A percentile compares a stretch with the other conserved stretches of the same genome.
phyloP scores from a whole-genome alignment of 129 eudicot genomes.

The Logfia minima region DNA sequence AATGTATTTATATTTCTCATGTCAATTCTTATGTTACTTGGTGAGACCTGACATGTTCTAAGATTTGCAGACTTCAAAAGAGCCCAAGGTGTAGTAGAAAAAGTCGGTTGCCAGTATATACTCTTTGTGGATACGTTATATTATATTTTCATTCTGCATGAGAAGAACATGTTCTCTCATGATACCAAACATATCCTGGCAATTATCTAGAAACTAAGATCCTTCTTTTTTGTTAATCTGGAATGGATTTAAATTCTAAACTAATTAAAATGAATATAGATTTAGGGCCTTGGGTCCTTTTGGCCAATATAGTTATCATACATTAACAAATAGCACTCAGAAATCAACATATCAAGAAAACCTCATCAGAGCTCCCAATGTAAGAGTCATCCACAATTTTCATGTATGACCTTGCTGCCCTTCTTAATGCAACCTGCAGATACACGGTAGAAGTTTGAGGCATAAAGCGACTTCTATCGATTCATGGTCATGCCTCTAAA shows the following conservation, averaged over 20 bases:
- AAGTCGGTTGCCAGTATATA: not conserved
- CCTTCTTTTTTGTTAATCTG: not conserved
- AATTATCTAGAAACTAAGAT: not conserved
- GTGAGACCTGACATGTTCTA: not conserved
- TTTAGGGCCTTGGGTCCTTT: constrained; percentile 8
- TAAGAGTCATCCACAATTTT: constrained; percentile 73
- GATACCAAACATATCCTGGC: not conserved
- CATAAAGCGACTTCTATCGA: constrained; percentile 1
- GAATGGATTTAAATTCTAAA: not conserved
- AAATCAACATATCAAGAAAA: constrained; percentile 24
- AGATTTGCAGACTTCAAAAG: not conserved
- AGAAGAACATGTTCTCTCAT: constrained; percentile 9
- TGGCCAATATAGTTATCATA: constrained; percentile 15
- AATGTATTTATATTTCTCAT: not conserved
- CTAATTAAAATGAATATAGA: not conserved
- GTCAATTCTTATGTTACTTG: not conserved
- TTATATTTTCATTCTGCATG: not conserved
- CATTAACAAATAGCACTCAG: constrained; percentile 4
- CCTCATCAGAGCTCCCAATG: constrained; percentile 89
- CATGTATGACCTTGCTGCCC: constrained; percentile 76
- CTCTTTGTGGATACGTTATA: not conserved
- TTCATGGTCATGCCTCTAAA: constrained; percentile 20
- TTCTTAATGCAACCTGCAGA: constrained; percentile 63
- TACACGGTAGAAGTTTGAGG: constrained; percentile 20
- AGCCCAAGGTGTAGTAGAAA: constrained; percentile 1